Evolutionary conservation across 1,284 basidiomycete species (phyloP).

Genomic region (Cystobasidiaceae sp.): DNA sequence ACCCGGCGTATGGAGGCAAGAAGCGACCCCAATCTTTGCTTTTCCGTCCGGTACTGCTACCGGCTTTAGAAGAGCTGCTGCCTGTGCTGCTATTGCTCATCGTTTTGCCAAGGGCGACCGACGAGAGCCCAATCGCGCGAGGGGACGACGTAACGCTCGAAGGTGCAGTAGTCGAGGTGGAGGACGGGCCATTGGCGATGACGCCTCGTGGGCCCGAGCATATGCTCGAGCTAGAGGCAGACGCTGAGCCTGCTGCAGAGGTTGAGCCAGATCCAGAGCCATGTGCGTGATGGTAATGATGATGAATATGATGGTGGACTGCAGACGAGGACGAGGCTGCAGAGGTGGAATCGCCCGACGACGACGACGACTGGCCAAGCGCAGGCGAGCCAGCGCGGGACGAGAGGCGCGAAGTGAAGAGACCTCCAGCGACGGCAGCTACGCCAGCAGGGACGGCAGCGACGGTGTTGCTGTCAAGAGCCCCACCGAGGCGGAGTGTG

Average conservation of each 20-base stretch:
- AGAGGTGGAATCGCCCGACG: background rate
- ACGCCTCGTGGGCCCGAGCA: background rate
- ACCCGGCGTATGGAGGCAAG: too few species aligned
- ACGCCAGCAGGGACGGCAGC: conserved; percentile 10
- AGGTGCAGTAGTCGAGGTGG: too few species aligned
- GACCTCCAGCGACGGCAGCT: too few species aligned
- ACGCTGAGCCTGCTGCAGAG: background rate
- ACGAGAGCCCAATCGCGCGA: too few species aligned
- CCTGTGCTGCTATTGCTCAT: conserved; percentile 6
- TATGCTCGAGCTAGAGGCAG: background rate
- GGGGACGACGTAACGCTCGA: too few species aligned
- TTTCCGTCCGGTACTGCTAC: background rate
- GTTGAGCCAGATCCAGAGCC: background rate
- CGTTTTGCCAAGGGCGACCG: background rate
- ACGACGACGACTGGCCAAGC: conserved; percentile 1
- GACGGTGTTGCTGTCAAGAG: background rate
- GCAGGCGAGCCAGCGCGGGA: background rate
- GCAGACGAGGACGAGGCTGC: conserved; percentile 1
- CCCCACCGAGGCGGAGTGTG: background rate
- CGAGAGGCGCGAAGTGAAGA: background rate
- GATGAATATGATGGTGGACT: conserved; percentile 25
- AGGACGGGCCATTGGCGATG: too few species aligned
- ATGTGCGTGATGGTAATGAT: conserved; percentile 17
- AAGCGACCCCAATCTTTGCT: too few species aligned
- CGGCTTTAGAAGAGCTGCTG: background rate